Conservation (phyloP, 139 green algal genomes). For the Deuterostichococcus epilithicus region DNA sequence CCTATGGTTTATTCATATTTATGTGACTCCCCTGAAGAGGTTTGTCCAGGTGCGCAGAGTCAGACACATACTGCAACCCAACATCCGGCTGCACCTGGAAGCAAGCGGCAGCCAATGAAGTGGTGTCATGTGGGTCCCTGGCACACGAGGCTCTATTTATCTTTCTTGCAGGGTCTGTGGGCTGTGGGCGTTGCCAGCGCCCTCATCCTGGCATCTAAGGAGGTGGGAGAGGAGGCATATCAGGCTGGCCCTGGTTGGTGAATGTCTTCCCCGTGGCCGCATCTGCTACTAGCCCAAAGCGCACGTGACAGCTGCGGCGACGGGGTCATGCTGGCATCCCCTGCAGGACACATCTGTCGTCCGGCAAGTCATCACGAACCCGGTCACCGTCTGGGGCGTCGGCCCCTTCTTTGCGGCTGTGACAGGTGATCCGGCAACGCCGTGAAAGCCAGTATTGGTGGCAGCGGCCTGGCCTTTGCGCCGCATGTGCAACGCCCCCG, state of each 20-base stretch:
- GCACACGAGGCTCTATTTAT: not conserved
- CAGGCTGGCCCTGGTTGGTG: too few relatives aligned
- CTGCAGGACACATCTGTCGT: not conserved
- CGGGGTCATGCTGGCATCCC: too few relatives aligned
- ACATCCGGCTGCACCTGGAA: not conserved
- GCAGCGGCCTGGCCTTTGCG: too few relatives aligned
- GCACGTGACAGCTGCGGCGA: too few relatives aligned
- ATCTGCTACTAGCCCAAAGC: too few relatives aligned
- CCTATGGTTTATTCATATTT: constrained; percentile 89
- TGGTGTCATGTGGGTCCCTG: too few relatives aligned
- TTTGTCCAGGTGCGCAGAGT: constrained; percentile 60
- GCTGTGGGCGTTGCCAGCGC: not conserved
- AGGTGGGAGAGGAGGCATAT: not conserved
- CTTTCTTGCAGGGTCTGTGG: constrained; percentile 9
- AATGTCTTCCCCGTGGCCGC: too few relatives aligned
- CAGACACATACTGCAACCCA: not conserved
- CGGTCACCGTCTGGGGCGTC: constrained; percentile 72
- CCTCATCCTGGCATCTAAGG: not conserved
- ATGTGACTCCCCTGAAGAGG: constrained; percentile 75
- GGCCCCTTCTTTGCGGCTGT: constrained; percentile 86
- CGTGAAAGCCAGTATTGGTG: too few relatives aligned
- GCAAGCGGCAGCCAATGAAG: too few relatives aligned
- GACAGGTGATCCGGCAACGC: too few relatives aligned
- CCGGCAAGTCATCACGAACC: constrained; percentile 56
- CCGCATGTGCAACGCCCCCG: too few relatives aligned